Evolutionary conservation across 2,329 filamentous ascomycete species (phyloP).

Genomic region (Pezicula radicicola): DNA sequence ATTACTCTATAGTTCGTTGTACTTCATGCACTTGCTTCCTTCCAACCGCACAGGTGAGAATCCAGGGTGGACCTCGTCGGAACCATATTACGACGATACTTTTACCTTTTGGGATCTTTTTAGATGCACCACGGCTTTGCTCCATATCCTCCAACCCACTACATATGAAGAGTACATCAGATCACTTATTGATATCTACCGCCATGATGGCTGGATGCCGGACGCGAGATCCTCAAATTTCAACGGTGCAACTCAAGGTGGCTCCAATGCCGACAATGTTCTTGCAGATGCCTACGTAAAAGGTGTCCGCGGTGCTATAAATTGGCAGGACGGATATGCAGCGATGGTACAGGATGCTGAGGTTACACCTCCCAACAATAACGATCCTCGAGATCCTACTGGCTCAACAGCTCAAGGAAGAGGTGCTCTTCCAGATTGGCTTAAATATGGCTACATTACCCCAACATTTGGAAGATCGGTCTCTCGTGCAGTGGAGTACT

Average conservation of each 20-base stretch:
- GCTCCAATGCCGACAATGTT: constrained; percentile 69
- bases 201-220: constrained; percentile 60
- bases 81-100: constrained; percentile 71
- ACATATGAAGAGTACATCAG: constrained; percentile 65
- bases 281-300: constrained; percentile 72
- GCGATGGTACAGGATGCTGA: constrained; percentile 69
- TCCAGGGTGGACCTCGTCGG: constrained; percentile 57
- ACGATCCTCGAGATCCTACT: constrained; percentile 49
- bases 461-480: constrained; percentile 58
- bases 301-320: constrained; percentile 54
- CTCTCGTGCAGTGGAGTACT: constrained; percentile 63
- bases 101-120: constrained; percentile 67
- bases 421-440: constrained; percentile 68
- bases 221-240: constrained; percentile 66
- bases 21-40: constrained; percentile 66
- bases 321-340: constrained; percentile 61
- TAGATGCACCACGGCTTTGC: constrained; percentile 61
- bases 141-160: constrained; percentile 61
- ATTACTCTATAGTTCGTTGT: constrained; percentile 65
- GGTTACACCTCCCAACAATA: constrained; percentile 54
- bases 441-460: constrained; percentile 62
- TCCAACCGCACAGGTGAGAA: constrained; percentile 72
- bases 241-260: constrained; percentile 68
- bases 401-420: constrained; percentile 63
- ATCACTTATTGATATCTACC: constrained; percentile 66